These are phyloP conservation scores for Sphagnum tenellum DNA, from an alignment of 225 moss, liverwort and hornwort genomes.

Conservation along the genomic window DNA sequence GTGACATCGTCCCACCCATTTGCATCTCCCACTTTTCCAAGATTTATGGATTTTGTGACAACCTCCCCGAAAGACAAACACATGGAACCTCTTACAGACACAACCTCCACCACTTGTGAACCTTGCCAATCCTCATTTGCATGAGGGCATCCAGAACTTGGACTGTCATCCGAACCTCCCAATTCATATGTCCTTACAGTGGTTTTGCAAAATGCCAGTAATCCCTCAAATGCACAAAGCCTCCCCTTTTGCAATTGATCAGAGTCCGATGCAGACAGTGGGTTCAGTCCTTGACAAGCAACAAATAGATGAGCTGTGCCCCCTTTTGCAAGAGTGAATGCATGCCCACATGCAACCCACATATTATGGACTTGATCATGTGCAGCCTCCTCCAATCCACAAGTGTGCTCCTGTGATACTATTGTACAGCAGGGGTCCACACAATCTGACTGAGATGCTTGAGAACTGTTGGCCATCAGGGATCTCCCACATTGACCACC, in stretches of 20 bases:
- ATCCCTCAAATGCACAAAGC: slow-evolving; percentile 52
- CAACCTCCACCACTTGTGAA: slow-evolving; percentile 48
- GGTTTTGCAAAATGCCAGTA: slow-evolving; percentile 51
- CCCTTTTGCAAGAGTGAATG: slow-evolving; percentile 43
- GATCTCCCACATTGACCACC: background rate
- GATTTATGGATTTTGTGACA: slow-evolving; percentile 53
- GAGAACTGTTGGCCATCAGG: background rate
- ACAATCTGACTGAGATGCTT: slow-evolving; percentile 8
- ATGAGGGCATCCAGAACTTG: too few species aligned
- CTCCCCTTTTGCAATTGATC: slow-evolving; percentile 41
- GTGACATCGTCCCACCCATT: slow-evolving; percentile 87
- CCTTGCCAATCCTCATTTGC: slow-evolving; percentile 11
- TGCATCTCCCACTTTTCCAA: slow-evolving; percentile 88
- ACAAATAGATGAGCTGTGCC: slow-evolving; percentile 40
- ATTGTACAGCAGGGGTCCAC: slow-evolving; percentile 10
- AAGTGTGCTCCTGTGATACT: slow-evolving; percentile 5
- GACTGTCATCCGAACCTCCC: too few species aligned
- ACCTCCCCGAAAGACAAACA: slow-evolving; percentile 69
- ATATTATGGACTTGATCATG: slow-evolving; percentile 17
- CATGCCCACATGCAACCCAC: slow-evolving; percentile 46
- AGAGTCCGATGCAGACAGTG: slow-evolving; percentile 41
- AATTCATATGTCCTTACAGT: background rate
- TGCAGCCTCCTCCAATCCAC: slow-evolving; percentile 5
- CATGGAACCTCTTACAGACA: slow-evolving; percentile 64
- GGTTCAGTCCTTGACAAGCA: slow-evolving; percentile 34